Conservation (phyloP, 1,139 yeast species). For the Candida glucosophila region DNA sequence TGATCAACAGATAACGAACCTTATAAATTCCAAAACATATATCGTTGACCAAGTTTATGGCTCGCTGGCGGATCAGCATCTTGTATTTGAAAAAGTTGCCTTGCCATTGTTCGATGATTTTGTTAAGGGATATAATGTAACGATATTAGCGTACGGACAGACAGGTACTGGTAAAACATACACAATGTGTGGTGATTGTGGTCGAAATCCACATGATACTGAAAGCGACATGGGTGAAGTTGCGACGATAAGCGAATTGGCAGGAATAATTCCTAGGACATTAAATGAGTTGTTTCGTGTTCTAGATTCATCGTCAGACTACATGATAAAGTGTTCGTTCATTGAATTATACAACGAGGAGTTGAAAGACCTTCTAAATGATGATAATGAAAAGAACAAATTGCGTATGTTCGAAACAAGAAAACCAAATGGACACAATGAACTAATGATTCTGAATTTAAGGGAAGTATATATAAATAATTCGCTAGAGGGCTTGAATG, state of each 20-base stretch:
- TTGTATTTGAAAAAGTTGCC: slow-evolving; percentile 55
- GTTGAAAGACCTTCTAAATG: slow-evolving; percentile 49
- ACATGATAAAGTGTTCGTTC: slow-evolving; percentile 59
- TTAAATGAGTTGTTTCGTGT: slow-evolving; percentile 45
- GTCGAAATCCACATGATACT: slow-evolving; percentile 6
- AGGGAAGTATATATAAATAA: slow-evolving; percentile 46
- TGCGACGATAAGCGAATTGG: slow-evolving; percentile 20
- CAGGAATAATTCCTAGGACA: slow-evolving; percentile 67
- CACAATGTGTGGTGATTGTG: slow-evolving; percentile 67
- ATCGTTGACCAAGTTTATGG: slow-evolving; percentile 72
- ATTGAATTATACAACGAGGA: slow-evolving; percentile 72
- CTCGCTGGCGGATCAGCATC: slow-evolving; percentile 55
- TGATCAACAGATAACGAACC: slow-evolving; percentile 19
- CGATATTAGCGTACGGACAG: slow-evolving; percentile 82
- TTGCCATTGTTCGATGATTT: slow-evolving; percentile 57
- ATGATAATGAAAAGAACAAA: slow-evolving; percentile 29
- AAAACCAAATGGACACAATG: slow-evolving; percentile 7
- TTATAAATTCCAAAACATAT: slow-evolving; percentile 37
- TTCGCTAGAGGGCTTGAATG: slow-evolving; percentile 45
- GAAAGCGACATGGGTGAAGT: slow-evolving; percentile 5
- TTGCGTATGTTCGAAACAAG: slow-evolving; percentile 42
- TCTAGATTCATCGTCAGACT: slow-evolving; percentile 32
- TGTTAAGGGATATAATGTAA: slow-evolving; percentile 64
- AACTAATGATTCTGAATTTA: slow-evolving; percentile 41
- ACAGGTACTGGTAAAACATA: slow-evolving; percentile 87